phyloP scores from a whole-genome alignment of 805 yeast species.

The Candida michaelii region DNA sequence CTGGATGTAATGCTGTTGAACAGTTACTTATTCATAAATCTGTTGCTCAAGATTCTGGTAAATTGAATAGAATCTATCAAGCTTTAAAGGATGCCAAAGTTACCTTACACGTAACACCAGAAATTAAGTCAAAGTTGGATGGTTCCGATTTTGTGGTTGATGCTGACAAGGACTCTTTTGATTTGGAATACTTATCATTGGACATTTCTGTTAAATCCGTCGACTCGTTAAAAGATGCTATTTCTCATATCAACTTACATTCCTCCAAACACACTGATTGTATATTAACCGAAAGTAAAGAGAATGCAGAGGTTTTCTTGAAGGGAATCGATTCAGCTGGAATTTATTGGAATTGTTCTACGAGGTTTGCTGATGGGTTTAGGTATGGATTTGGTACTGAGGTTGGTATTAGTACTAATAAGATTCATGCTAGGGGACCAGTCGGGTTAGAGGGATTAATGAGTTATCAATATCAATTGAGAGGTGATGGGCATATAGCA shows the following conservation, averaged over 20 bases:
- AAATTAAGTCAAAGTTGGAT: slow-evolving; percentile 36
- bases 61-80: slow-evolving; percentile 14
- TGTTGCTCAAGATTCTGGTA: slow-evolving; percentile 28
- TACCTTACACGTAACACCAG: slow-evolving; percentile 63
- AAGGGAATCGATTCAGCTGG: slow-evolving; percentile 92
- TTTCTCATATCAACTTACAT: slow-evolving; percentile 80
- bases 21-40: slow-evolving; percentile 65
- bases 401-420: slow-evolving; percentile 95
- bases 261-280: slow-evolving; percentile 97
- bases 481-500: slow-evolving; percentile 92
- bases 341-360: slow-evolving; percentile 96
- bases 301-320: slow-evolving; percentile 71
- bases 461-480: slow-evolving; percentile 89
- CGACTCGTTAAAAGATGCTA: slow-evolving; percentile 64
- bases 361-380: slow-evolving; percentile 98
- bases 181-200: slow-evolving; percentile 77
- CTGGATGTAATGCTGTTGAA: slow-evolving; percentile 98
- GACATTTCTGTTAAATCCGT: slow-evolving; percentile 77
- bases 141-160: slow-evolving; percentile 33
- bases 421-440: slow-evolving; percentile 98
- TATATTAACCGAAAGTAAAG: slow-evolving; percentile 75
- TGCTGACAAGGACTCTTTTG: slow-evolving; percentile 69
- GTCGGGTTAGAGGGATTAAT: slow-evolving; percentile 97
- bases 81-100: slow-evolving; percentile 65
- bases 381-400: slow-evolving; percentile 98